Evolutionary conservation across 352 stramenopile species (phyloP), one percentile per base, ranked within the genome.

Genomic region (Phytophthora sojae): DNA sequence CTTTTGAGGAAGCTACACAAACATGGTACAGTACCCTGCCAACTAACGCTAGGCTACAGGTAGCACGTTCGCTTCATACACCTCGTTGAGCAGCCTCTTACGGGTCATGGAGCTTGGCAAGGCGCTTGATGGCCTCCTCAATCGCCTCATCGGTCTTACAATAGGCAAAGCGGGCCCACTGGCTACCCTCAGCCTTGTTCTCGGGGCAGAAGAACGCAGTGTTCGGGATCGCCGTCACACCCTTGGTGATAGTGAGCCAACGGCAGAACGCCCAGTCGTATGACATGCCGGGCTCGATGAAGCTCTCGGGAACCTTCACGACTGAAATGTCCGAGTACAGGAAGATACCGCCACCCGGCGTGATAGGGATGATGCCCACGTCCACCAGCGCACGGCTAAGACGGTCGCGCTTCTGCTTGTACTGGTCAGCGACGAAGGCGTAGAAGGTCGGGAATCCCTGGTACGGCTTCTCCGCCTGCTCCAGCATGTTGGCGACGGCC

Each of bases 101-200:
- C 49, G 53, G 37, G 32, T 83, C 76, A 52, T 81, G 69, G 21
- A 83, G 52, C 53, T 69, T 77, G 12, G 57, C 73, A 15, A 95
- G 77, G 37, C 88, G 88, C 65, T 79, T 79, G 67, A 95, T 97
- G 59, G 95, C 95, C 57, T 96, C 83, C 21, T 81, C 71, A 32
- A 98, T 86, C n/a, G 91, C 96, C 35, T 97, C 88, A 64, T 99
- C 96, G 35, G 91, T 97, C 85, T 99, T 99, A 85, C 96, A 99
- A 81, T 98, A 99, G 32, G 95, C 95, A 70, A 99, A 99, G 51
- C 96, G 92, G 4, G 88, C 94, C 73, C 93, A 90, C 35, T 88
- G 76, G 61, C 88, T 81, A 42, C 86, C 88, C 29, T 90, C 75
- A 8, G 64, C 55, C 47, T 96, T 92, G 75, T 97, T 97, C 35